Conservation (phyloP, 2,329 filamentous ascomycete species). For the Epichloe amarillans region DNA sequence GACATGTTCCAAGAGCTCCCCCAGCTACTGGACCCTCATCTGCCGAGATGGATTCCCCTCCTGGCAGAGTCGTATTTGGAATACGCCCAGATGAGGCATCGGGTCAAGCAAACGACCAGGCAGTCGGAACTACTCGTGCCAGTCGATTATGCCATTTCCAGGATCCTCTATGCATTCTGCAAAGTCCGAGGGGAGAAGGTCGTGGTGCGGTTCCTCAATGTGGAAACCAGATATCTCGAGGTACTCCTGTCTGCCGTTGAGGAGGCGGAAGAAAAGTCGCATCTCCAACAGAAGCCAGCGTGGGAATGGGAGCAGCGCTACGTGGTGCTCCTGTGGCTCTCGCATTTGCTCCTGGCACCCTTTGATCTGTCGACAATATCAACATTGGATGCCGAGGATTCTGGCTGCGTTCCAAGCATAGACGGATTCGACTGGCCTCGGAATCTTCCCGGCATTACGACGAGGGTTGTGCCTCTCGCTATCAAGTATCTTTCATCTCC, state of each 20-base stretch:
- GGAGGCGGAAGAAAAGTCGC: constrained; percentile 28
- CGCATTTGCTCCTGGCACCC: constrained; percentile 68
- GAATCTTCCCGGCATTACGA: constrained; percentile 54
- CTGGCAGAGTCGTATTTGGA: constrained; percentile 66
- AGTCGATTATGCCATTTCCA: constrained; percentile 58
- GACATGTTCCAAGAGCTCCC: constrained; percentile 93
- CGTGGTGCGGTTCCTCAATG: constrained; percentile 78
- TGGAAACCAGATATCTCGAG: constrained; percentile 77
- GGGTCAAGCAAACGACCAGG: constrained; percentile 22
- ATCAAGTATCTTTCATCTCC: constrained; percentile 58
- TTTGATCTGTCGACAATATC: constrained; percentile 88
- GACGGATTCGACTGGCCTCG: constrained; percentile 41
- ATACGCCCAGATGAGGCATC: constrained; percentile 37
- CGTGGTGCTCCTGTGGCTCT: constrained; percentile 75
- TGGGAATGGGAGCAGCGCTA: constrained; percentile 85
- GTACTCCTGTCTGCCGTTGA: constrained; percentile 66
- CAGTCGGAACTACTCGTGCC: constrained; percentile 33
- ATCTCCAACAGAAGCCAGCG: constrained; percentile 8
- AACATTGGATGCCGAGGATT: constrained; percentile 36
- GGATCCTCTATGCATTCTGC: constrained; percentile 77
- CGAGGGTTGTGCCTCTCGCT: constrained; percentile 57
- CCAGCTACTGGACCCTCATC: constrained; percentile 81
- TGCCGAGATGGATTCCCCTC: constrained; percentile 60
- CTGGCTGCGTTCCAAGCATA: constrained; percentile 25
- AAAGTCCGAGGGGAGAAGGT: constrained; percentile 93